phyloP scores from a whole-genome alignment of 2,329 filamentous ascomycete species.

The Cucurbitaria berberidis region DNA sequence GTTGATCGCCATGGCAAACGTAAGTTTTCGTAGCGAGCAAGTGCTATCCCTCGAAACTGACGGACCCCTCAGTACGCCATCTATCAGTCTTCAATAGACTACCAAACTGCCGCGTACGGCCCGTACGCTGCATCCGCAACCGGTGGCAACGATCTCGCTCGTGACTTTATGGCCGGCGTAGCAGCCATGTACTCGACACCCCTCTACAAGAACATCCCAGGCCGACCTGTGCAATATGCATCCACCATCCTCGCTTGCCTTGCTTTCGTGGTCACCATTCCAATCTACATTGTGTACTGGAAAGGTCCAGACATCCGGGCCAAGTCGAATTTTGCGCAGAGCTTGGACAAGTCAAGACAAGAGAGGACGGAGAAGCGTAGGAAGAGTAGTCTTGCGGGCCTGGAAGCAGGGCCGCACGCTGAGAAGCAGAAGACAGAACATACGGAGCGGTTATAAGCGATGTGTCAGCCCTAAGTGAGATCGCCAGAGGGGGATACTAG shows the following conservation, averaged over 20 bases:
- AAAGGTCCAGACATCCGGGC: conserved; percentile 61
- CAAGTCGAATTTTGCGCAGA: conserved; percentile 60
- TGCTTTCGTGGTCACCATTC: conserved; percentile 56
- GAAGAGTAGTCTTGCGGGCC: conserved; percentile 30
- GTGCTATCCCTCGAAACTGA: neutral
- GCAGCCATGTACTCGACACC: conserved; percentile 72
- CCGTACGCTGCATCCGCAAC: conserved; percentile 76
- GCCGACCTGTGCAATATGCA: conserved; percentile 58
- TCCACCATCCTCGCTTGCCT: conserved; percentile 61
- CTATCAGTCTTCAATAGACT: conserved; percentile 79
- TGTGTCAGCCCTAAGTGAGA: neutral
- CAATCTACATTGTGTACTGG: conserved; percentile 63
- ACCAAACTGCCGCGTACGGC: conserved; percentile 76
- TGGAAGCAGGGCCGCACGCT: neutral
- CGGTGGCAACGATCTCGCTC: conserved; percentile 75
- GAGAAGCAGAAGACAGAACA: conserved; percentile 11
- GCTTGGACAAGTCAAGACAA: conserved; percentile 42
- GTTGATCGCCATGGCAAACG: conserved; percentile 74
- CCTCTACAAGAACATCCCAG: conserved; percentile 39
- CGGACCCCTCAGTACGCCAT: conserved; percentile 60
- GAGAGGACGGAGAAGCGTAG: conserved; percentile 35
- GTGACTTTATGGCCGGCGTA: conserved; percentile 75
- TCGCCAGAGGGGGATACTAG: neutral
- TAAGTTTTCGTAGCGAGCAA: conserved; percentile 5
- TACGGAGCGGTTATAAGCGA: conserved; percentile 8